Evolutionary conservation across 1,284 basidiomycete species (phyloP), one percentile per base, ranked within the genome.

Genomic region (Sanghuangporus sanghuang): DNA sequence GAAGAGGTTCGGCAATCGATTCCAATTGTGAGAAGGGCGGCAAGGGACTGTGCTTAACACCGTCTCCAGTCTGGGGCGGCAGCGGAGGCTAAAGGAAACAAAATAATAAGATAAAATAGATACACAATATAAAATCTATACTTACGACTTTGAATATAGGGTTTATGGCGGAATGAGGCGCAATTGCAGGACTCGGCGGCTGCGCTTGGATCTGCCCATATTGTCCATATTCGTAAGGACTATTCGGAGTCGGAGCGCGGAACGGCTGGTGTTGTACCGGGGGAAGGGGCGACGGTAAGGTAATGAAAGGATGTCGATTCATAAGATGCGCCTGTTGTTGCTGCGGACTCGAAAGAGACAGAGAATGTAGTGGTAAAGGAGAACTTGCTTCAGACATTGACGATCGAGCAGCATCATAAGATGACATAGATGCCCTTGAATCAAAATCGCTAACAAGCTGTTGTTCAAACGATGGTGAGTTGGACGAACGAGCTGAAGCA

Each of bases 131-230:
- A 46, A 52, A 11, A 66, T 65, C 69, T 61, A n/a, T 18, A 79
- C 92, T 82, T 76, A 93, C 92, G 75, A 95, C 92, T 83, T 91
- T 87, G 81, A 95, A 95, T 76, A 94, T 94, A 44, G 92, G 92
- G 75, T 95, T 94, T 71, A 93, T 92, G 44, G 81, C 82, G 59
- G 86, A 83, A 69, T 81, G 76, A 59, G 74, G 66, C 46, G 70
- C 62, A 53, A 70, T 66, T 38, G 65, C 65, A 53, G 76, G 68
- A 57, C 69, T 66, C 36, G 71, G 50, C 27, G 73, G 73, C 57
- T 77, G 74, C 21, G 75, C 76, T 62, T 79, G 76, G 18, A 75
- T 66, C 42, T 65, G 64, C 62, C 57, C 69, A 63, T 67, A 59
- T 55, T 63, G 57, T 23, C 69, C 66, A 48, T 68, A 64, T 58